Evolutionary conservation across 306 rosid species (phyloP).

Genomic region (Carpinus viminea): DNA sequence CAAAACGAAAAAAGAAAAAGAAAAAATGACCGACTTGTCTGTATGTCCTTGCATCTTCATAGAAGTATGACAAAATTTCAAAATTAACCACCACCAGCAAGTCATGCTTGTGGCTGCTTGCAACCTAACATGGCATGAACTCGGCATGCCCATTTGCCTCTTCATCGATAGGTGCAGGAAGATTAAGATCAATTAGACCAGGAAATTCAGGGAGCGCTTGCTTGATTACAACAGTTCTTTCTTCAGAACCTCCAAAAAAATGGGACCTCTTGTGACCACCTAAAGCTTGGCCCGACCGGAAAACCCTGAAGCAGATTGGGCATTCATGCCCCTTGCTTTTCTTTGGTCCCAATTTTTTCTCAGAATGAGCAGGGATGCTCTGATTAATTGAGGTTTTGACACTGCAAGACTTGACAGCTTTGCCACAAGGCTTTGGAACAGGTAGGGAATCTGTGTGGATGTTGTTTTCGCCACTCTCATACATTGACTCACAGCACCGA

Average conservation of each 20-base stretch:
- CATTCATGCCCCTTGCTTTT: conserved; percentile 75
- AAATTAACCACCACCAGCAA: conserved; percentile 33
- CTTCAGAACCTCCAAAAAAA: conserved; percentile 69
- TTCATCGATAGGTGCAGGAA: conserved; percentile 82
- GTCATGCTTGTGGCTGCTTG: conserved; percentile 27
- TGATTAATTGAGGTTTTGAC: conserved; percentile 27
- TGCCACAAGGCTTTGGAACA: conserved; percentile 34
- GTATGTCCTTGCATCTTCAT: conserved; percentile 36
- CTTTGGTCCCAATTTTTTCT: conserved; percentile 54
- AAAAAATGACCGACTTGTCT: conserved; percentile 39
- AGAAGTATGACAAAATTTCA: conserved; percentile 31
- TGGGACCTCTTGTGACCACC: conserved; percentile 99
- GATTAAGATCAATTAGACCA: conserved; percentile 80
- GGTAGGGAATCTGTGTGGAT: conserved; percentile 45
- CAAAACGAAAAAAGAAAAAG: conserved; percentile 28
- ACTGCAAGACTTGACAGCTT: conserved; percentile 21
- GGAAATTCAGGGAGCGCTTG: conserved; percentile 42
- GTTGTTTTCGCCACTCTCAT: conserved; percentile 70
- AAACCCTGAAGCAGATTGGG: conserved; percentile 74
- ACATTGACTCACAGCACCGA: conserved; percentile 45
- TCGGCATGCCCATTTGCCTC: conserved; percentile 37
- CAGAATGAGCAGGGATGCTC: conserved; percentile 33
- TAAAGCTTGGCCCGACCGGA: conserved; percentile 91
- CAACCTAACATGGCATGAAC: conserved; percentile 40
- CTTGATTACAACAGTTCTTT: conserved; percentile 48